Evolutionary conservation across 148 eudicot genomes (phyloP).

Genomic region (Cornus kousa): DNA sequence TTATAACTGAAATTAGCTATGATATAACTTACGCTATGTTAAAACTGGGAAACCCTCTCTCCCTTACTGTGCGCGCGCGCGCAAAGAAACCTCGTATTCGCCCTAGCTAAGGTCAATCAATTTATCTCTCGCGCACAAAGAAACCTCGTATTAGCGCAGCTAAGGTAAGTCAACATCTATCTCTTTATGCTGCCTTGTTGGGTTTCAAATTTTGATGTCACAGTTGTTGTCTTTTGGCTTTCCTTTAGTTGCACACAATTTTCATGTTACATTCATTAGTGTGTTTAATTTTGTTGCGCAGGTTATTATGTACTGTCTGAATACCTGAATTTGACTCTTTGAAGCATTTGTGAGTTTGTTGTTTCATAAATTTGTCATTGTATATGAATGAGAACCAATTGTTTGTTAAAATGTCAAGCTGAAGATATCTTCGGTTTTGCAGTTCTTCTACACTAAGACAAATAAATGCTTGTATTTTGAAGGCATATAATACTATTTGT

Average conservation of each 20-base stretch:
- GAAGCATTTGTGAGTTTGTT: neutral
- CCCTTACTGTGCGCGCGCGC: too few relatives aligned
- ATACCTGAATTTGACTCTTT: neutral
- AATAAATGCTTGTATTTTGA: neutral
- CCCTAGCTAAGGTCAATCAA: too few relatives aligned
- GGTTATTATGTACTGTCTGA: neutral
- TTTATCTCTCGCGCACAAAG: neutral
- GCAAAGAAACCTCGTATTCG: too few relatives aligned
- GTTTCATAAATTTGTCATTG: neutral
- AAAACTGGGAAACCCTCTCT: too few relatives aligned
- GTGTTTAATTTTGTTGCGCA: neutral
- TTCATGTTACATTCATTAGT: too few relatives aligned
- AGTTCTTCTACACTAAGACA: neutral
- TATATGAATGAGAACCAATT: neutral
- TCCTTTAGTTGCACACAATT: too few relatives aligned
- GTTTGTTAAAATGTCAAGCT: slow-evolving; percentile 13
- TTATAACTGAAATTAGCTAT: too few relatives aligned
- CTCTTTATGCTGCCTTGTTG: neutral
- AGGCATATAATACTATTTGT: neutral
- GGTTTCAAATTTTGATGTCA: neutral
- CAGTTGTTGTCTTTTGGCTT: too few relatives aligned
- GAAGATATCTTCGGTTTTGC: neutral
- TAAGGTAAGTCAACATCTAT: neutral
- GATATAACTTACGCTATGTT: too few relatives aligned
- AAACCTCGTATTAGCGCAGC: neutral